These are phyloP conservation scores for Trypanosoma brucei DNA, from an alignment of 208 protist genomes.

Conservation along the genomic window DNA sequence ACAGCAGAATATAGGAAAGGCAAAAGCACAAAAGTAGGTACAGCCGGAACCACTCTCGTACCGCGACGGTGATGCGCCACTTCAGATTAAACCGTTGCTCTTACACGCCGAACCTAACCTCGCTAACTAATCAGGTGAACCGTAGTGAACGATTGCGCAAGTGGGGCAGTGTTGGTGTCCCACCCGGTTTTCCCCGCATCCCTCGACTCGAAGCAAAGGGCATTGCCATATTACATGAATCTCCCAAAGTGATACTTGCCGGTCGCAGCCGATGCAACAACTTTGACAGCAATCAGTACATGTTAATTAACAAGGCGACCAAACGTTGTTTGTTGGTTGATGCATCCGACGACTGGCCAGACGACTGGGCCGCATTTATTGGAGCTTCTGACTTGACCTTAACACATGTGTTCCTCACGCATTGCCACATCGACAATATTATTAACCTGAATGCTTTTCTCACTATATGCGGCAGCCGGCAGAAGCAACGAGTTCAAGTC, in stretches of 20 bases:
- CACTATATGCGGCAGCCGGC: slow-evolving; percentile 41
- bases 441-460: slow-evolving; percentile 79
- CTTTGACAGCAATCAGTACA: slow-evolving; percentile 84
- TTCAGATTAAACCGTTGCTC: slow-evolving; percentile 10
- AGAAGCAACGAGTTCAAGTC: slow-evolving; percentile 1
- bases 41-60: too few species aligned
- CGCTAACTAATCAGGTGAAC: slow-evolving; percentile 74
- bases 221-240: slow-evolving; percentile 83
- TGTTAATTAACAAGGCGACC: slow-evolving; percentile 65
- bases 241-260: slow-evolving; percentile 65
- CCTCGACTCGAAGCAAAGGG: slow-evolving; percentile 50
- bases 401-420: slow-evolving; percentile 82
- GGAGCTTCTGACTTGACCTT: slow-evolving; percentile 46
- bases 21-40: too few species aligned
- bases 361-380: slow-evolving; percentile 87
- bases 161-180: slow-evolving; percentile 43
- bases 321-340: slow-evolving; percentile 81
- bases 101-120: slow-evolving; percentile 70
- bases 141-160: slow-evolving; percentile 65
- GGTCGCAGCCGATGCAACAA: slow-evolving; percentile 78
- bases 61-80: slow-evolving; percentile 8
- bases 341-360: slow-evolving; percentile 85
- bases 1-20: too few species aligned
- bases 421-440: slow-evolving; percentile 87
- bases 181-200: slow-evolving; percentile 66